These are phyloP conservation scores for Penicillium sumatraense DNA, from an alignment of 2,329 filamentous ascomycete species.

Conservation along the genomic window DNA sequence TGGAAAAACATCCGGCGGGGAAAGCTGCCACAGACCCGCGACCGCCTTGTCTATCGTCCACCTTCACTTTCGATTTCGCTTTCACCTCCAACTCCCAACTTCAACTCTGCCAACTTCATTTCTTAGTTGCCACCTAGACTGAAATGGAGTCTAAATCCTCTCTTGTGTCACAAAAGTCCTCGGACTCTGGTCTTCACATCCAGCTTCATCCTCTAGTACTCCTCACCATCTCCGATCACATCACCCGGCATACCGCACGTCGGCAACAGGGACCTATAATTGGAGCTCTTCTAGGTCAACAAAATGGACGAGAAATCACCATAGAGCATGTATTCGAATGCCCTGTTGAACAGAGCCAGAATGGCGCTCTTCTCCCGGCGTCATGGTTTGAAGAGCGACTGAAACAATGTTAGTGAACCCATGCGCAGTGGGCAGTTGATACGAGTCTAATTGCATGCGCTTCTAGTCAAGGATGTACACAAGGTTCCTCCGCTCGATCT, in stretches of 20 bases:
- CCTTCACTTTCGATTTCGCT: background rate
- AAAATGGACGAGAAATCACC: conserved; percentile 86
- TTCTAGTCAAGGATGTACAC: conserved; percentile 82
- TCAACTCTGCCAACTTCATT: background rate
- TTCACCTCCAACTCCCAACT: conserved; percentile 6
- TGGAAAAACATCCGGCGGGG: conserved; percentile 27
- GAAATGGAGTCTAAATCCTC: conserved; percentile 56
- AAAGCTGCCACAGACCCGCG: conserved; percentile 12
- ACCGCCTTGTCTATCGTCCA: conserved; percentile 20
- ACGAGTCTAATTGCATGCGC: conserved; percentile 11
- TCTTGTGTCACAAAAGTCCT: conserved; percentile 69
- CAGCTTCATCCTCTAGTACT: conserved; percentile 92
- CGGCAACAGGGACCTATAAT: conserved; percentile 75
- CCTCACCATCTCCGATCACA: conserved; percentile 95
- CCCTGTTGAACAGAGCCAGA: conserved; percentile 59
- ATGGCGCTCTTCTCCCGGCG: conserved; percentile 66
- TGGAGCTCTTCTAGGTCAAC: conserved; percentile 87
- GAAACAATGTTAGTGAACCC: conserved; percentile 72
- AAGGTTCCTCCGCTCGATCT: conserved; percentile 81
- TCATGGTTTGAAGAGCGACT: conserved; percentile 77
- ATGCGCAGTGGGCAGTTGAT: background rate
- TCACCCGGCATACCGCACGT: conserved; percentile 85
- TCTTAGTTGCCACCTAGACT: conserved; percentile 19
- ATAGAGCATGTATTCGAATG: conserved; percentile 94
- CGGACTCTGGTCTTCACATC: conserved; percentile 76